Evolutionary conservation across 2,329 filamentous ascomycete genomes (phyloP).

Genomic region (Colletotrichum sp.): DNA sequence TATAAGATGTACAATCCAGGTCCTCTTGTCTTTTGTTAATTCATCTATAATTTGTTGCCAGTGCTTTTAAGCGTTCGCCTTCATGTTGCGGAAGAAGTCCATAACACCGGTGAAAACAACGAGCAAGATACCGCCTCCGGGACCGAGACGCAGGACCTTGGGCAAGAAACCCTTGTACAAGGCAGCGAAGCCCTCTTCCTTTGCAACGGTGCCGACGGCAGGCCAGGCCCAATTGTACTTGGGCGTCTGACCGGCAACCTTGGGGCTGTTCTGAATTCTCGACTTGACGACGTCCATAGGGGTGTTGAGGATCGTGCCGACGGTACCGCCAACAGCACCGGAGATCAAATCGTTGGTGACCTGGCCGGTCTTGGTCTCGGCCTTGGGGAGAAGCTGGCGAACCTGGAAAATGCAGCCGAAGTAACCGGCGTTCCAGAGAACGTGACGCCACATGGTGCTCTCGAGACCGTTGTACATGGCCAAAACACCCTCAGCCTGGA

Average conservation of each 20-base stretch:
- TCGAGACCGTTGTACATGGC: slow-evolving; percentile 97
- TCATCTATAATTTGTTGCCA: background rate
- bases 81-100: slow-evolving; percentile 85
- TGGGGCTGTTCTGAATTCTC: slow-evolving; percentile 92
- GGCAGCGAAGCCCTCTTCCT: slow-evolving; percentile 89
- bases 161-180: slow-evolving; percentile 98
- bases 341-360: slow-evolving; percentile 88
- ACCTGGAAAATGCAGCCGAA: slow-evolving; percentile 99
- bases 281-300: slow-evolving; percentile 98
- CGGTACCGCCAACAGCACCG: slow-evolving; percentile 84
- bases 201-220: slow-evolving; percentile 82
- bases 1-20: slow-evolving; percentile 14
- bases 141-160: slow-evolving; percentile 71
- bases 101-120: slow-evolving; percentile 88
- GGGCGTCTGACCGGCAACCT: slow-evolving; percentile 77
- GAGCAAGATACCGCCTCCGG: slow-evolving; percentile 71
- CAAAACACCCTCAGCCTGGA: slow-evolving; percentile 81
- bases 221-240: slow-evolving; percentile 99
- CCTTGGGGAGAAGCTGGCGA: slow-evolving; percentile 79
- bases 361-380: slow-evolving; percentile 80
- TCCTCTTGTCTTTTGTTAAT: background rate
- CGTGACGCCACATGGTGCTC: slow-evolving; percentile 95
- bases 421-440: slow-evolving; percentile 89
- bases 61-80: slow-evolving; percentile 25
- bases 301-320: slow-evolving; percentile 91